Evolutionary conservation across 225 moss, liverwort and hornwort genomes (phyloP).

Genomic region (Sphagnum contortum): DNA sequence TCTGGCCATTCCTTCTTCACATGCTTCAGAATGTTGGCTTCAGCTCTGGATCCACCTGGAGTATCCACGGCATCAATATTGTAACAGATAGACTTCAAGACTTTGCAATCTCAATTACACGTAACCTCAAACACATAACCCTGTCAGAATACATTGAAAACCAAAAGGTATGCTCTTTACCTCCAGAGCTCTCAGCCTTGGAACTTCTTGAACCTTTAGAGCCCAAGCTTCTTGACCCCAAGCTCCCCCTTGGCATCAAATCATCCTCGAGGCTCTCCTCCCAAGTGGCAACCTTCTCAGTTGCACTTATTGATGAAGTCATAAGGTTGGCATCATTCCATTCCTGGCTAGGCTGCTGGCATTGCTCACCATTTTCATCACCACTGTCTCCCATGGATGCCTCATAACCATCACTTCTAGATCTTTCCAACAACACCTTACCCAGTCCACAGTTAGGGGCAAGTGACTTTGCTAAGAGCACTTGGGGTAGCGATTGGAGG

Average conservation of each 20-base stretch:
- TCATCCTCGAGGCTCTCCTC: slow-evolving; percentile 26
- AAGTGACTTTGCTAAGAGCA: slow-evolving; percentile 1
- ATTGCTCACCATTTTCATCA: slow-evolving; percentile 51
- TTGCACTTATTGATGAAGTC: slow-evolving; percentile 38
- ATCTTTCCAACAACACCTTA: slow-evolving; percentile 20
- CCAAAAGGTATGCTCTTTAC: slow-evolving; percentile 7
- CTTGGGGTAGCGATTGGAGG: slow-evolving; percentile 8
- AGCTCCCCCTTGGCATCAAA: slow-evolving; percentile 22
- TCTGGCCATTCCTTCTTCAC: slow-evolving; percentile 64
- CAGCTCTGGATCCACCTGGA: slow-evolving; percentile 52
- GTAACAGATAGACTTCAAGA: not conserved
- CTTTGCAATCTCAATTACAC: no score
- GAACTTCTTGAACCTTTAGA: slow-evolving; percentile 31
- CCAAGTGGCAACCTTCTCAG: slow-evolving; percentile 53
- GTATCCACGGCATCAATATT: slow-evolving; percentile 43
- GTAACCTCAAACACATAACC: no score
- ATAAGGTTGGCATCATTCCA: slow-evolving; percentile 48
- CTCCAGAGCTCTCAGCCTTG: slow-evolving; percentile 33
- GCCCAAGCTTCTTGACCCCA: slow-evolving; percentile 26
- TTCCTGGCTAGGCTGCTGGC: slow-evolving; percentile 29
- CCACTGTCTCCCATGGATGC: slow-evolving; percentile 89
- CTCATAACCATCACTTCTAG: slow-evolving; percentile 76
- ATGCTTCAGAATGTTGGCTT: slow-evolving; percentile 73
- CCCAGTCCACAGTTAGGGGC: not conserved
- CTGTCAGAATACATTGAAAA: no score